Evolutionary conservation across 441 rosid species (phyloP).

Genomic region (Adansonia grandidieri): DNA sequence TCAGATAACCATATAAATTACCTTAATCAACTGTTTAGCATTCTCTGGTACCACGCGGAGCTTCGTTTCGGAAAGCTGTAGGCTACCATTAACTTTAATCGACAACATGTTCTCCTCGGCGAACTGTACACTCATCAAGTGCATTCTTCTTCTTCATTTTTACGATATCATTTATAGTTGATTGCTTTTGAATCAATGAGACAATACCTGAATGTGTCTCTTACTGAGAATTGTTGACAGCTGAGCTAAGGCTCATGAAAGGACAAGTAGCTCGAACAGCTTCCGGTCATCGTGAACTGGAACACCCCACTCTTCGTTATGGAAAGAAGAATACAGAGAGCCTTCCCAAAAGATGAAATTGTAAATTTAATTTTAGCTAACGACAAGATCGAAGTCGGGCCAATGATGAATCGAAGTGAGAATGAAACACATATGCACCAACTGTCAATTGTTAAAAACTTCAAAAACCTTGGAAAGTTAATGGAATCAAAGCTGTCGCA

Average conservation of each 20-base stretch:
- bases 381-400: neutral
- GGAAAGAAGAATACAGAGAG: constrained; percentile 67
- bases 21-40: constrained; percentile 74
- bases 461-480: neutral
- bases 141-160: neutral
- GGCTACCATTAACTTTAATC: constrained; percentile 62
- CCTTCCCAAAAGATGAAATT: constrained; percentile 37
- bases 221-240: constrained; percentile 70
- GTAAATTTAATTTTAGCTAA: neutral
- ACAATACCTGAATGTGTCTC: constrained; percentile 62
- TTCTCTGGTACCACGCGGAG: constrained; percentile 74
- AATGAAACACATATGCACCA: neutral
- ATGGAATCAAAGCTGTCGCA: neutral
- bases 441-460: neutral
- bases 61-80: constrained; percentile 76
- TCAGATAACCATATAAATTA: constrained; percentile 29
- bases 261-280: constrained; percentile 82
- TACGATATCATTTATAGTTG: neutral
- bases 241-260: constrained; percentile 84
- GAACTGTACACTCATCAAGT: constrained; percentile 33
- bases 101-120: constrained; percentile 72
- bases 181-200: neutral
- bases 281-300: constrained; percentile 73
- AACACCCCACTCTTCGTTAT: constrained; percentile 90
- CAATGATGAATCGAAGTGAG: constrained; percentile 5